Evolutionary conservation across 2,329 filamentous ascomycete genomes (phyloP), one percentile per base, ranked within the genome.

Genomic region (Rutstroemia sydowiana): DNA sequence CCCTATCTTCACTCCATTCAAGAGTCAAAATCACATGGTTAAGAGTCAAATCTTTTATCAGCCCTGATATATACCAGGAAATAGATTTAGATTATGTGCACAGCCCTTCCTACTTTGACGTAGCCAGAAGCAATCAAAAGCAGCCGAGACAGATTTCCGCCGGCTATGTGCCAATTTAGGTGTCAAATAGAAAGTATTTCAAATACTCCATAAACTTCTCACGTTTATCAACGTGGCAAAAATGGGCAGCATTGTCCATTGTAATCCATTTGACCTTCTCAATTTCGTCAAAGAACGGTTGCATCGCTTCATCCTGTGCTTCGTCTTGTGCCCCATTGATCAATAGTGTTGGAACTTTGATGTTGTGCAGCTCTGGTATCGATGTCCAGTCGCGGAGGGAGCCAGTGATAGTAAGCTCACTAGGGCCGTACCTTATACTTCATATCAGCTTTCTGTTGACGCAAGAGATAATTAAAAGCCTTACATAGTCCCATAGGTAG

Each of bases 241-340:
- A 51, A 48, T 70, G 68, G 2, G 65, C 61, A 1, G 66, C 67
- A 45, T 66, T 57, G 2, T 66, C 65, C n/a, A 71, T 34, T 3
- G 59, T 67, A 7, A 70, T 52, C 69, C 66, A 70, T 51, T 68
- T 67, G 2, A 62, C 66, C 30, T 67, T 67, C n/a, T 52, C 28
- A 28, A 71, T 69, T n/a, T 62, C 45, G 3, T 68, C 59, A 42
- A 69, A 69, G 44, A 68, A 71, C 3, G 66, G 63, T 37, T 61
- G 59, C 62, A 69, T 65, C 0, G 62, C 59, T 0, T 63, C 61
- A 45, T 70, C 66, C 39, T 69, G 64, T 3, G 64, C 66, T 52
- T 70, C 65, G 36, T 71, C 68, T 3, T 68, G 51, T 0, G 51
- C 41, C 2, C 68, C 69, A 34, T 71, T 69, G 10, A 71, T 60